A percentile compares a stretch with the other conserved stretches of the same genome.
phyloP scores from a whole-genome alignment of 2,329 filamentous ascomycete species.

The Botrytis fragariae region DNA sequence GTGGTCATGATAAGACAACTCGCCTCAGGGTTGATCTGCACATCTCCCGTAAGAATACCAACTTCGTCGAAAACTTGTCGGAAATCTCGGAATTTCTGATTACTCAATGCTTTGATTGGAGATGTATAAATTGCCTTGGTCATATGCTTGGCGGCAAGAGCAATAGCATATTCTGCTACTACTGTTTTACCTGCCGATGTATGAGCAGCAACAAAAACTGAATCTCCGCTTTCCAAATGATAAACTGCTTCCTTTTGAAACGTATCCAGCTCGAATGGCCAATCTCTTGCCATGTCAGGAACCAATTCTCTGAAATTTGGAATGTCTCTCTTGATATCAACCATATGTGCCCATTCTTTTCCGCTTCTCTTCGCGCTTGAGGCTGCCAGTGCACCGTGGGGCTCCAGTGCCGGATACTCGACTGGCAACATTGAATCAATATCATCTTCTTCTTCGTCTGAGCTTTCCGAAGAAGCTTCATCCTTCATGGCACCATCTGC shows the following conservation, averaged over 20 bases:
- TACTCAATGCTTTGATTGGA: conserved; percentile 96
- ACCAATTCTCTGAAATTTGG: conserved; percentile 92
- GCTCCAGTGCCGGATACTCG: conserved; percentile 89
- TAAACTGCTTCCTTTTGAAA: conserved; percentile 99
- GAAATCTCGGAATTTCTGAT: conserved; percentile 98
- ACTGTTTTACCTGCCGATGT: conserved; percentile 98
- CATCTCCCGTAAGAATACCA: conserved; percentile 93
- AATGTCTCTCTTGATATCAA: conserved; percentile 89
- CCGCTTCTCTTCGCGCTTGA: conserved; percentile 71
- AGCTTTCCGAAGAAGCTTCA: conserved; percentile 37
- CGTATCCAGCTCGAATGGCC: conserved; percentile 95
- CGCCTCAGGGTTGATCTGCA: conserved; percentile 95
- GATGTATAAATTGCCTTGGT: conserved; percentile 99
- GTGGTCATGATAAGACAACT: conserved; percentile 99
- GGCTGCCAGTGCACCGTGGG: conserved; percentile 71
- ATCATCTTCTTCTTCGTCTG: conserved; percentile 53
- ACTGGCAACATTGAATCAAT: conserved; percentile 87
- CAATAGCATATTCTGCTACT: conserved; percentile 96
- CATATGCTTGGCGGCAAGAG: conserved; percentile 96
- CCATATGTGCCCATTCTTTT: conserved; percentile 96
- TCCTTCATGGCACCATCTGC: conserved; percentile 36
- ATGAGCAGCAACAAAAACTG: conserved; percentile 95
- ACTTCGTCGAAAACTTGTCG: conserved; percentile 88
- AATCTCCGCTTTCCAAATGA: conserved; percentile 93
- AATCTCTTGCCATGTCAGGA: conserved; percentile 92